Evolutionary conservation across 768 basidiomycete species (phyloP), one percentile per base, ranked within the genome.

Genomic region (Lactifluus echinatus): DNA sequence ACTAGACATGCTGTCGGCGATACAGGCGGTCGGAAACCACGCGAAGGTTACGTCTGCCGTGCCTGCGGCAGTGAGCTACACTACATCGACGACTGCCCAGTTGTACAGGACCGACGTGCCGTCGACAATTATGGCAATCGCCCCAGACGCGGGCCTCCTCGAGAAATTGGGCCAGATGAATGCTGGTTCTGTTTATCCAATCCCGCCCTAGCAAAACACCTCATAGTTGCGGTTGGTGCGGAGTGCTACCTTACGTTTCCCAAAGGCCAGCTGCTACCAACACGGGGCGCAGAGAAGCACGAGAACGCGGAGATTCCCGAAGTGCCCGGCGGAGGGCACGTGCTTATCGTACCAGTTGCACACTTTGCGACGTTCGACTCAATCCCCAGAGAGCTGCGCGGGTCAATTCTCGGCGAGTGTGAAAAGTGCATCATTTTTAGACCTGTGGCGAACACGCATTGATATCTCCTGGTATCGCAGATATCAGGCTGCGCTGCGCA

Each of bases 161-260:
- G 82, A 71, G 91, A 93, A 68, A 90, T 94, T 53, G 80, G 76
- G 56, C 87, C 92, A 63, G 89, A 89, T 55, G 89, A 93, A 69
- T 97, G 95, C 71, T 98, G 95, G 95, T 98, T 99, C 74, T 99
- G 96, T 69, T 71, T 99, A 52, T 94, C 92, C 40, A 97, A 97
- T 67, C 94, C 95, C 1, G 85, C 82, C 63, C 76, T 98, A 37
- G 86, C 90, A 56, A 99, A 98, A 73, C 91, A 98, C 66, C 82
- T 98, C 61, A 94, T 99, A 61, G 89, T 93, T 31, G 84, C 90
- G 0, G 96, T 99, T 66, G 96, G 94, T 14, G 70, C 77, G 6
- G 96, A 99, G 70, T 92, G 90, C 66, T 99, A 99, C 73, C 72
- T 97, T 48, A 94, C 96, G 0, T 73, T 98, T n/a, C 89, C 96